Conservation (phyloP, 2,329 filamentous ascomycete species). For the Magnaporthiopsis rhizophila region DNA sequence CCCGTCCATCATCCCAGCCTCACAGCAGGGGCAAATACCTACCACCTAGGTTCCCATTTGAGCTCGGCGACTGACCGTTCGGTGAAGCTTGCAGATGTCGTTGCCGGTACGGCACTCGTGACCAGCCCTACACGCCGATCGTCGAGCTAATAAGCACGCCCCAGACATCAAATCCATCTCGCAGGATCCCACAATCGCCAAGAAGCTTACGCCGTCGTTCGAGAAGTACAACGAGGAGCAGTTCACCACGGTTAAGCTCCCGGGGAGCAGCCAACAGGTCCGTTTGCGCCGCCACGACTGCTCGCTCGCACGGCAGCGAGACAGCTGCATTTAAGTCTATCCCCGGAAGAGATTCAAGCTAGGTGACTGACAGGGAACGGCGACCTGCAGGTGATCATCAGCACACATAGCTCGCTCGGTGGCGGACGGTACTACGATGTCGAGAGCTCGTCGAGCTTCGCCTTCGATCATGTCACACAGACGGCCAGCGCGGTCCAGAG, state of each 20-base stretch:
- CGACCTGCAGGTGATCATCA: constrained; percentile 58
- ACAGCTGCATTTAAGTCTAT: neutral
- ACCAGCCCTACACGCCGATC: neutral
- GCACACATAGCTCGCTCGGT: constrained; percentile 74
- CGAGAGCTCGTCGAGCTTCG: constrained; percentile 80
- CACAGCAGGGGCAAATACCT: neutral
- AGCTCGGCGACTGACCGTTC: neutral
- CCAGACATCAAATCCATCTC: constrained; percentile 82
- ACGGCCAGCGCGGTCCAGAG: constrained; percentile 80
- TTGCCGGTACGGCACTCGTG: constrained; percentile 57
- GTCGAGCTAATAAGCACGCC: constrained; percentile 6
- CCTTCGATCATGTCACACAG: constrained; percentile 70
- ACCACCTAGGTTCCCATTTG: neutral
- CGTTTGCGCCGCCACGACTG: neutral
- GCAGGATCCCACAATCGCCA: constrained; percentile 58
- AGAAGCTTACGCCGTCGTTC: constrained; percentile 74
- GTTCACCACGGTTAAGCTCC: constrained; percentile 80
- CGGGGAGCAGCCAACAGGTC: constrained; percentile 65
- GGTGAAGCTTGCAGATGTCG: constrained; percentile 71
- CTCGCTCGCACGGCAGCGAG: neutral
- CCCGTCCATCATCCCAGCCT: neutral
- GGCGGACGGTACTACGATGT: constrained; percentile 83
- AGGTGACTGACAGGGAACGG: neutral
- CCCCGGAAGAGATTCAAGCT: neutral
- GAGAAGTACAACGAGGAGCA: constrained; percentile 96